Base-by-base conservation (phyloP, 2,329 filamentous ascomycete species). In the Aureobasidium leucospermi region DNA sequence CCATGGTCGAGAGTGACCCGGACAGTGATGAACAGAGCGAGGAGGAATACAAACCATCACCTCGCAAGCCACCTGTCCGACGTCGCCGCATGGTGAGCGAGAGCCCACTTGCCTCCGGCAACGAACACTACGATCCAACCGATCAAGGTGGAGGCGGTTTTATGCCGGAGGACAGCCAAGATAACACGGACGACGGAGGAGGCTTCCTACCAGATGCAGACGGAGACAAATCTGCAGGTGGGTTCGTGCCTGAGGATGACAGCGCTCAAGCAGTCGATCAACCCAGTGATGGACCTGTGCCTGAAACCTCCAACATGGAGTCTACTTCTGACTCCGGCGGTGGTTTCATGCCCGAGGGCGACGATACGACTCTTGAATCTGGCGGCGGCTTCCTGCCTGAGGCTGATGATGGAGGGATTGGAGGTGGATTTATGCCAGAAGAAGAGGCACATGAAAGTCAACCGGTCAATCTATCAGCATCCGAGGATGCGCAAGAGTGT, bases 301-400 rank as follows among this genome's bases (percentile, higher is more conserved):
- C 28, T 46, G 66, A 61, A 5, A 58, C 65, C 13, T 62, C 48
- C 45, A 32, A 34, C 6, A 6, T 31, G 9, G 16, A 13, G 13
- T 4, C 28, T 13, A 15, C 11, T 43, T 6, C 15, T 3, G 38
- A 45, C 5, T 15, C 68, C 19, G 68, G 75, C 74, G 61, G 65
- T 43, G 67, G 64, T 11, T 68, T 67, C 59, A 46, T 67, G n/a
- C 60, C 61, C 31, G 70, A 70, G 28, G 23, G 23, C 23, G 70
- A 48, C 36, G 43, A 42, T 8, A 7, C 34, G 15, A 23, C 51
- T 7, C 8, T 34, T 15, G 53, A 63, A 11, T 43, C 39, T 31
- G 60, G 58, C 6, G 67, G 64, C 13, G 67, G 64, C 4, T 62
- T 65, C 28, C 23, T 65, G 34, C 41, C 51, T 6, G 61, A 63